These are phyloP conservation scores for Multifurca ochricompacta DNA, from an alignment of 768 basidiomycete species.

Conservation along the genomic window DNA sequence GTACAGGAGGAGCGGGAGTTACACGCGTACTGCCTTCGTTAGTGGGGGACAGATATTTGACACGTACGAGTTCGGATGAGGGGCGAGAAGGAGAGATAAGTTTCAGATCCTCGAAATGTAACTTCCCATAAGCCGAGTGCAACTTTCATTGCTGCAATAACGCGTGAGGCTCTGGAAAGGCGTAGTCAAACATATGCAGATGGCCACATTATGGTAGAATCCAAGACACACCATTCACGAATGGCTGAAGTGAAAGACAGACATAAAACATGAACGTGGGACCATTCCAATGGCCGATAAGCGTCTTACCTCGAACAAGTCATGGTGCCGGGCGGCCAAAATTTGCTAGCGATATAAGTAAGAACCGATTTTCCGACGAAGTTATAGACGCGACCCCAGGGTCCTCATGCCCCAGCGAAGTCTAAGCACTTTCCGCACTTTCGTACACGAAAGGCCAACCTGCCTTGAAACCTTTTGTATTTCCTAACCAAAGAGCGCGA, in stretches of 20 bases:
- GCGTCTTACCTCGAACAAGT: slow-evolving; percentile 33
- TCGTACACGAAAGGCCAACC: background rate
- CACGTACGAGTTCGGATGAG: slow-evolving; percentile 37
- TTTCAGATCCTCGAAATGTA: slow-evolving; percentile 24
- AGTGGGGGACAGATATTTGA: slow-evolving; percentile 25
- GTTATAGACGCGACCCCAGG: slow-evolving; percentile 4
- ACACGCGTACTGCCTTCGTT: slow-evolving; percentile 4
- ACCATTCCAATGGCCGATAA: background rate
- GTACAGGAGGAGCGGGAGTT: background rate
- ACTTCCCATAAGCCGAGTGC: slow-evolving; percentile 31
- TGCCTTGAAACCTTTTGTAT: background rate
- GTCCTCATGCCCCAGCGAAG: background rate
- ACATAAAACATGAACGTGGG: background rate
- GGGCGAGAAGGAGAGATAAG: slow-evolving; percentile 35
- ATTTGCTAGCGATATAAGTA: slow-evolving; percentile 27
- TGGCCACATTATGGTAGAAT: background rate
- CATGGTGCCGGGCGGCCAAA: slow-evolving; percentile 40
- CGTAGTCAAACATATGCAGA: background rate
- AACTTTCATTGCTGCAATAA: slow-evolving; percentile 35
- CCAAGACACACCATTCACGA: slow-evolving; percentile 25
- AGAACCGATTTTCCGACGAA: slow-evolving; percentile 17
- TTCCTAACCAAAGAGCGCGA: background rate
- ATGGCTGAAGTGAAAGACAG: slow-evolving; percentile 23
- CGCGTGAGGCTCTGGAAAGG: slow-evolving; percentile 25
- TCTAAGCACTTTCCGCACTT: background rate